Base-by-base conservation (phyloP, 2,329 filamentous ascomycete genomes). In the Xylaria multiplex region DNA sequence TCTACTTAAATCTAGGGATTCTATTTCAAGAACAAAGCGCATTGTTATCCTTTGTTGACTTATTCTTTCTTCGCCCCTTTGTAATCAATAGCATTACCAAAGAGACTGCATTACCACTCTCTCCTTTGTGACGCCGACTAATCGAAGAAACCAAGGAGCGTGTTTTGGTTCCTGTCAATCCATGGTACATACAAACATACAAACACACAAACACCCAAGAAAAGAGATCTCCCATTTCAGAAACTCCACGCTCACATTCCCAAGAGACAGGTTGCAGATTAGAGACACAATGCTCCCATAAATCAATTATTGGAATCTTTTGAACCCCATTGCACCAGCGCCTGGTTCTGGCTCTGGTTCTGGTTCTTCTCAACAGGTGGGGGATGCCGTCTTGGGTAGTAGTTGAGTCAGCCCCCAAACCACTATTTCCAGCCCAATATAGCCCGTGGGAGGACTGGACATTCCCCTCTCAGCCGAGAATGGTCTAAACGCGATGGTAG, bases 381-480 rank as follows among this genome's bases (percentile, higher is more conserved):
- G 45, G 45, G 46, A 49, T 32, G 30, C 14, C 19, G 45, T 37
- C 30, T 13, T 16, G n/a, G 57, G 48, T 46, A 49, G 53, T 16
- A 52, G 35, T 52, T 11, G 35, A 57, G 22, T 27, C n/a, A 3
- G 53, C 42, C 46, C 46, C 58, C 52, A 43, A 48, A 24, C 37
- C 13, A 3, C 24, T 35, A 35, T 45, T 61, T 46, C n/a, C 19
- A 45, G 19, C 24, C 19, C 11, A 32, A 19, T 19, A 27, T 13
- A 32, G 32, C 32, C 22, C 13, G 24, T 65, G 9, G 63, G 59
- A 53, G 11, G 67, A 56, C 49, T 40, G 13, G 6, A 19, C 22
- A 9, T 37, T 37, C 35, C 35, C 35, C 8, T 14, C 14, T 61
- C n/a, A 65, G 67, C 43, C 58, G 69, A 50, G 46, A 53, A 27